Evolutionary conservation across 1,139 yeast genomes (phyloP), one percentile per base, ranked within the genome.

Genomic region (Saccharomyces hybrid): DNA sequence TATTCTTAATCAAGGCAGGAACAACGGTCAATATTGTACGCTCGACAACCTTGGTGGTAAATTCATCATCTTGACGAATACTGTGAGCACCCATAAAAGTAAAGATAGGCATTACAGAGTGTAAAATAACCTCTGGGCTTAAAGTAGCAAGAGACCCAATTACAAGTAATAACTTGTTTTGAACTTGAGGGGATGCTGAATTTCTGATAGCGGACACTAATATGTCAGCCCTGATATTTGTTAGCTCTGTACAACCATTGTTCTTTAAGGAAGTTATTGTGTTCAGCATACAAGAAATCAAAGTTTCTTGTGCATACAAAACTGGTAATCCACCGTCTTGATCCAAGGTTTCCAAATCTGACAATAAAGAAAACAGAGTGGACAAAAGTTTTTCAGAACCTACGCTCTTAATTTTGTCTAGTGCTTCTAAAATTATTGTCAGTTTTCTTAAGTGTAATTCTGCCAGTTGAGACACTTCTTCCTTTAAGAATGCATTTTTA

Each of bases 11-110:
- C 59, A 93, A 78, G 0, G 98, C 97, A 3, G 99, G 99, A 49
- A 93, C 84, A 51, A 93, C 97, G 63, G 88, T 85, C 14, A 88
- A 77, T 53, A 93, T 86, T 2, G 99, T 93, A 69, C 89, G 95
- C 66, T 90, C 96, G 59, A 95, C 89, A 44, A 93, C 97, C 60
- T 88, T 86, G 49, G 87, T 87, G 1, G 97, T 88, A 68, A 88
- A 91, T 66, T 90, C 97, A 69, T 93, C 98, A 71, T 93, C 99
- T 73, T 93, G 97, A 67, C 97, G 85, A 52, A 95, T 82, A 11
- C 98, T 90, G 65, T 90, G 96, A 31, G 98, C 96, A 55, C 99
- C 99, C 99, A 93, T 93, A 66, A 93, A 95, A 0, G 99, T 95
- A 75, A 93, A 93, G 54, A 93, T 91, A 19, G 99, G 99, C 99